Evolutionary conservation across 2,329 filamentous ascomycete genomes (phyloP), one percentile per base, ranked within the genome.

Genomic region (Fusarium armeniacum): DNA sequence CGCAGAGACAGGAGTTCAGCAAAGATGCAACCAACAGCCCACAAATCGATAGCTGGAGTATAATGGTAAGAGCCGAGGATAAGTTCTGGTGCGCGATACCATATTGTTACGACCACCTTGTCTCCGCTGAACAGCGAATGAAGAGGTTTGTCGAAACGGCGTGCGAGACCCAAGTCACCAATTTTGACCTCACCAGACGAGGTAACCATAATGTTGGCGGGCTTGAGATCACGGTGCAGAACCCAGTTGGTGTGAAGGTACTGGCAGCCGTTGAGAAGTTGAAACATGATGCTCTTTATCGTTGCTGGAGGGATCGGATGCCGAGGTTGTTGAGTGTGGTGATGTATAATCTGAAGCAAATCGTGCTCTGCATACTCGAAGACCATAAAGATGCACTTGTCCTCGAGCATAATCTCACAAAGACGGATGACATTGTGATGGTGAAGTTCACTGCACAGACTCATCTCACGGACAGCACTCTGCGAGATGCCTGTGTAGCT

Each of bases 301-400:
- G 93, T 97, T 26, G 89, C 85, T 1, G 95, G 91, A 1, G 95
- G 94, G 62, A 99, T 98, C 8, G 93, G 91, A 72, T 96, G 93
- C 28, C 94, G 87, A 30, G 93, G 90, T 61, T 94, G 91, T 78
- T 97, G 91, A 2, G 93, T 97, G 80, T 99, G 96, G 78, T 98
- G 94, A 78, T 99, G 96, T 73, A 99, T 98, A 78, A 99, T 98
- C 79, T 99, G 96, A 6, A 99, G 85, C 38, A 99, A 83, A 80
- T 99, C 96, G 79, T 99, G 96, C 81, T 99, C 96, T 72, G 96
- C 96, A 79, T 97, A 99, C 80, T 98, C 96, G 74, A 99, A 98
- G 3, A 99, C 94, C 92, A 99, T 99, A 81, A 94, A 99, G 78
- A 99, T 98, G 82, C 94, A 98, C 83, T 98, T 98, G 80, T 97